Evolutionary conservation across 23 red algal species (phyloP), one percentile per base, ranked within the genome.

Genomic region (Gracilaria domingensis): DNA sequence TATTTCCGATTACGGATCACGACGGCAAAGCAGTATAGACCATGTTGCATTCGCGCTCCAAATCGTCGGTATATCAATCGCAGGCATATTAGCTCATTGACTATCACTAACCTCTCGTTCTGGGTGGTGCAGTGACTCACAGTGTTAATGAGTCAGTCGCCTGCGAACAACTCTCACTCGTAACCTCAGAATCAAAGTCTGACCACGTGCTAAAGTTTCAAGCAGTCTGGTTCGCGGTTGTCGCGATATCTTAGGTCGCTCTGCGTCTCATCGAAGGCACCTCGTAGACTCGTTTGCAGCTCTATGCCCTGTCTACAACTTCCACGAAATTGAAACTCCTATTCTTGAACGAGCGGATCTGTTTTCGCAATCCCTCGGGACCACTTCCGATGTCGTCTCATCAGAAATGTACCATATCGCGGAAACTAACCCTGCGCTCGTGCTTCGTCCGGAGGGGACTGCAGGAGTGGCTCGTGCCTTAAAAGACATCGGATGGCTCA

Each of bases 371-470:
- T 54, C 89, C 8, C 78, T 92, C 17, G 89, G 89, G 9, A 8
- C 67, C 16, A 61, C 33, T 14, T 82, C 75, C 67, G 89, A 92
- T 0, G 79, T 92, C 17, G 62, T 84, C 47, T 50, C 79, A 1
- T 70, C 47, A 6, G 89, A 92, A 55, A 84, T 75, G 69, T 92
- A 84, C 26, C 36, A 40, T n/a, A 26, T 84, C 14, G 35, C 64
- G 21, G 65, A 53, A 55, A 71, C 60, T 16, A 37, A 75, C 29
- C 79, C 89, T 14, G 30, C 77, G 35, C 35, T 93, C 34, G 91
- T 60, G 39, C 82, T 93, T 30, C 81, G 91, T 13, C 91, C 91
- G 14, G 91, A 93, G 42, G 91, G 91, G 16, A 93, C 91, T 80
- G 91, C 82, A 7, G 91, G 91, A 16, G 82, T 93, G 21, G 37